Evolutionary conservation across 1,284 basidiomycete genomes (phyloP), one percentile per base, ranked within the genome.

Genomic region (Malassezia sp.): DNA sequence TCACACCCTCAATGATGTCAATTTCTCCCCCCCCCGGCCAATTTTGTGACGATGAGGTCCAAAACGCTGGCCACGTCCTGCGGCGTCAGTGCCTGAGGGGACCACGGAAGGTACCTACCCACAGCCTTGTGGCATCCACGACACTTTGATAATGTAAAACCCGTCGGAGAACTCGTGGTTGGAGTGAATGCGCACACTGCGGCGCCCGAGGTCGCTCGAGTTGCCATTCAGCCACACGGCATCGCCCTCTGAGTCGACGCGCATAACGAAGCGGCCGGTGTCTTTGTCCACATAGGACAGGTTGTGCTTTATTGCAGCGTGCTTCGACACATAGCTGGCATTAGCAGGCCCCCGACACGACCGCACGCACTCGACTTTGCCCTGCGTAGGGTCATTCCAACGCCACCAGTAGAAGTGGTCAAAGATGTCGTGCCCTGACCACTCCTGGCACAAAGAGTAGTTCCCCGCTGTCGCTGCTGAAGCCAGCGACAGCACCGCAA

Each of bases 1-100:
- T 56, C 33, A 60, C 62, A 17, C 60, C 60, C 28, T 65, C 62
- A 42, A 65, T 55, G 14, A 65, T 57, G 46, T 65, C 62, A 32
- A 65, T 58, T 52, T 65, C 62, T 18, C 62, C 62, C 20, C 60
- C 59, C 27, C 53, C 49, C 15, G 62, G 62, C 62, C 62, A 65
- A 6, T 49, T 43, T 20, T 53, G 50, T 17, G 31, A 5, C 8
- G 52, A 52, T 39, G 56, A 48, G 12, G 60, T 58, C 66, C 66
- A 69, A 38, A 65, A 59, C 4, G 66, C 64, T 10, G 66, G 66
- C 66, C 66, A 69, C 1, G 57, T 57, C 6, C 43, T 42, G 23
- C 11, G 39, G 18, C 15, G 38, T 36, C 20, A 32, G n/a, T 1
- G 4, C 20, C n/a, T 17, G 22, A 28, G 18, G 20, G n/a, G n/a